Evolutionary conservation across 345 rosid genomes (phyloP).

Genomic region (Mangifera indica): DNA sequence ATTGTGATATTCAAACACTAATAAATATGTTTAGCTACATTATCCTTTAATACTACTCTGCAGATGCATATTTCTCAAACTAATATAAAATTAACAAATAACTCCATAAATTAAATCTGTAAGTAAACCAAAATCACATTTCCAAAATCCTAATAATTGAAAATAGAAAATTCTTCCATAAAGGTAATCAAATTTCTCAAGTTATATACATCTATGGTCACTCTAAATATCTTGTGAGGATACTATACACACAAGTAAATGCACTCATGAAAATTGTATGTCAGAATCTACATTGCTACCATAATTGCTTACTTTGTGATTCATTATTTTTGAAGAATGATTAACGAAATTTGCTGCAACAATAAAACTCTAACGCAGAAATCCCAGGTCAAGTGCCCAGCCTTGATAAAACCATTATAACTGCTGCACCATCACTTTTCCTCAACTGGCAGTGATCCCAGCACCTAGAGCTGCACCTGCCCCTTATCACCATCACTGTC

Average conservation of each 20-base stretch:
- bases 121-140: not conserved
- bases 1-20: no score
- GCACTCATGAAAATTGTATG: not conserved
- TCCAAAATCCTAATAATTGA: not conserved
- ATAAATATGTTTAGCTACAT: no score
- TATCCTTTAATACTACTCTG: no score
- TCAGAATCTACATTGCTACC: not conserved
- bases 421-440: no score
- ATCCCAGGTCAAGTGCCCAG: not conserved
- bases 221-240: not conserved
- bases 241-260: not conserved
- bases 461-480: not conserved
- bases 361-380: not conserved
- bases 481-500: not conserved
- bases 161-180: not conserved
- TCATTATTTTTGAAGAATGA: not conserved
- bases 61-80: no score
- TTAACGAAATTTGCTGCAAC: not conserved
- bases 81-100: not conserved
- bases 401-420: not conserved
- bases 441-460: not conserved
- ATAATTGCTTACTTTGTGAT: not conserved
- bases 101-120: not conserved
- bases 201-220: not conserved
- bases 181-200: not conserved